Base-by-base conservation (phyloP, 1,284 basidiomycete genomes). In the Cutaneotrichosporon cavernicola region DNA sequence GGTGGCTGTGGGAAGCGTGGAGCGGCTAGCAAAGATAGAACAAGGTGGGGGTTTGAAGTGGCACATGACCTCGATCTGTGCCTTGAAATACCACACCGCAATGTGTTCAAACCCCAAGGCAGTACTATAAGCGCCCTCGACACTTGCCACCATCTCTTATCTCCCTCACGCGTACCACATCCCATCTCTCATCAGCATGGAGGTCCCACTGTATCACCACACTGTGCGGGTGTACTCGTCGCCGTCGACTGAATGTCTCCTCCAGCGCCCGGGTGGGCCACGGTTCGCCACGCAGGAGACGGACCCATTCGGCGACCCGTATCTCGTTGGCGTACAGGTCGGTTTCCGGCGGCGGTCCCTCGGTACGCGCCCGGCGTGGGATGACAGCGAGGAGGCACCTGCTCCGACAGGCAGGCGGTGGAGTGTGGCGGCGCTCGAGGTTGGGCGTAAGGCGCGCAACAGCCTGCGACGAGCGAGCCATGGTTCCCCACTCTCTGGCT, bases 331-430 rank as follows among this genome's bases (percentile, higher is more conserved):
- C 11, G n/a, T 43, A 11, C 55, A 56, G 16, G 55, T 56, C 55
- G 55, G 55, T 11, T 56, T 56, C 22, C 55, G 55, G 5, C 34
- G 55, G 3, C 36, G 55, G 7, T 56, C 55, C 22, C 55, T 56
- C 22, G 55, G 55, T 38, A 40, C 36, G 5, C 34, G 55, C 11
- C 55, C 36, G 7, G 7, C 4, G 0, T 43, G 21, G 16, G 55
- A 56, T 5, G 30, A 32, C 51, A 31, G 26, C 14, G 31, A 53
- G 6, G 51, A 52, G 43, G 16, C 2, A 4, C 43, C 16, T 5
- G 43, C 43, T 16, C 43, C 43, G 16, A n/a, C 43, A 18, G 43
- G 43, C 16, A 16, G 43, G 43, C 43, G 43, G 43, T n/a, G 18
- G 18, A 46, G 43, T 18, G 18, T 9, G 7, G 43, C 43, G 43